Conservation (phyloP, 352 stramenopile species). For the Phytophthora litchii region DNA sequence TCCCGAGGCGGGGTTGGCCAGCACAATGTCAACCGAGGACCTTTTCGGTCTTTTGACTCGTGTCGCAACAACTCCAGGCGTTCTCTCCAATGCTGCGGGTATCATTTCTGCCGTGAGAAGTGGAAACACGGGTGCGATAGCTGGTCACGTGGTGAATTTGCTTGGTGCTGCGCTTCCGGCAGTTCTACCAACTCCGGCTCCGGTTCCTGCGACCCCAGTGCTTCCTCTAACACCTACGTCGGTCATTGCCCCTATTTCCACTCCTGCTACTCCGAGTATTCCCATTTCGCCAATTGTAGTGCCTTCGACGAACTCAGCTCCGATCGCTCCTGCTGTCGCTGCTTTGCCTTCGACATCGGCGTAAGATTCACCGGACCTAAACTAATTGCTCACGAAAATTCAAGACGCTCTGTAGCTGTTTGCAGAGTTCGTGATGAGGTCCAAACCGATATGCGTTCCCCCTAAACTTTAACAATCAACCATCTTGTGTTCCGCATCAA, state of each 20-base stretch:
- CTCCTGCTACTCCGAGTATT: not conserved
- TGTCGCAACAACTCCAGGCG: slow-evolving; percentile 1
- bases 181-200: not conserved
- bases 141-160: slow-evolving; percentile 10
- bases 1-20: not conserved
- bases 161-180: slow-evolving; percentile 1
- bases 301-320: not conserved
- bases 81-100: slow-evolving; percentile 8
- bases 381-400: not conserved
- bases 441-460: not conserved
- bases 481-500: not conserved
- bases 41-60: slow-evolving; percentile 9
- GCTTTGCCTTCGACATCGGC: slow-evolving; percentile 3
- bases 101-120: slow-evolving; percentile 17
- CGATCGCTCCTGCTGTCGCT: slow-evolving; percentile 1
- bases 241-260: not conserved
- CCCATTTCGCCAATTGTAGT: not conserved
- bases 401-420: not conserved
- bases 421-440: not conserved
- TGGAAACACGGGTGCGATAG: slow-evolving; percentile 9
- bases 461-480: not conserved
- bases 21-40: slow-evolving; percentile 6
- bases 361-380: slow-evolving; percentile 3
- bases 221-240: not conserved
- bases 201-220: not conserved